These are phyloP conservation scores for Colletotrichum sp. DNA, from an alignment of 2,329 filamentous ascomycete genomes.

Conservation along the genomic window DNA sequence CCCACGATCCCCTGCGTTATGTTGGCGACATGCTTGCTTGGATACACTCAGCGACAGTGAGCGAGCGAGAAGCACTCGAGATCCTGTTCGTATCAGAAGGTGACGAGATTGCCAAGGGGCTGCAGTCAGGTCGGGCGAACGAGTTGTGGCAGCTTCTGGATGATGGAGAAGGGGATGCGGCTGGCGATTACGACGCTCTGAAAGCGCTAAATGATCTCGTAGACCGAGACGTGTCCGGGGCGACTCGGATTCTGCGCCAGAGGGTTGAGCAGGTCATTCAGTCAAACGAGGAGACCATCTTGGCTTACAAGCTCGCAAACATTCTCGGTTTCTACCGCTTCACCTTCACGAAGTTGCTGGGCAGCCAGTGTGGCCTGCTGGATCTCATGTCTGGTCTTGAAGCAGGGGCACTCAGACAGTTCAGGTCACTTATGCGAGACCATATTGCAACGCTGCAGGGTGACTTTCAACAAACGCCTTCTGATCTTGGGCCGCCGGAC, in stretches of 20 bases:
- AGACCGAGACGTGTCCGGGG: conserved; percentile 82
- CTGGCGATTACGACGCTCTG: conserved; percentile 74
- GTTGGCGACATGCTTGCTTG: conserved; percentile 97
- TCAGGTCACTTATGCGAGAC: conserved; percentile 81
- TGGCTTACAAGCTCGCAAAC: conserved; percentile 90
- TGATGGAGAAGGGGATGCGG: conserved; percentile 60
- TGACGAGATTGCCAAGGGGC: conserved; percentile 83
- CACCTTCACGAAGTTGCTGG: conserved; percentile 83
- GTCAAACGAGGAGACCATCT: conserved; percentile 86
- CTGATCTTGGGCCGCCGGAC: conserved; percentile 77
- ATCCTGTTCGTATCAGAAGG: conserved; percentile 90
- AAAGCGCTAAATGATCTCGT: conserved; percentile 86
- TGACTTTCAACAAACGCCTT: conserved; percentile 71
- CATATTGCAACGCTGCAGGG: conserved; percentile 77
- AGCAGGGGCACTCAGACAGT: conserved; percentile 80
- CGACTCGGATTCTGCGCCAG: conserved; percentile 84
- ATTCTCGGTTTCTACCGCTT: conserved; percentile 86
- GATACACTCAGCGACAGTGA: conserved; percentile 93
- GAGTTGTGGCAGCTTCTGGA: conserved; percentile 80
- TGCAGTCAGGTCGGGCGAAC: conserved; percentile 79
- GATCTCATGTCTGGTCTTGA: conserved; percentile 73
- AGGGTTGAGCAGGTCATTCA: conserved; percentile 91
- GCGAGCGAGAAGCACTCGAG: conserved; percentile 91
- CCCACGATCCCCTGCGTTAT: conserved; percentile 90
- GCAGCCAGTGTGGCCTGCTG: conserved; percentile 70